These are phyloP conservation scores for Setaria italica DNA, from an alignment of 202 grass and related monocot genomes.

Conservation along the genomic window DNA sequence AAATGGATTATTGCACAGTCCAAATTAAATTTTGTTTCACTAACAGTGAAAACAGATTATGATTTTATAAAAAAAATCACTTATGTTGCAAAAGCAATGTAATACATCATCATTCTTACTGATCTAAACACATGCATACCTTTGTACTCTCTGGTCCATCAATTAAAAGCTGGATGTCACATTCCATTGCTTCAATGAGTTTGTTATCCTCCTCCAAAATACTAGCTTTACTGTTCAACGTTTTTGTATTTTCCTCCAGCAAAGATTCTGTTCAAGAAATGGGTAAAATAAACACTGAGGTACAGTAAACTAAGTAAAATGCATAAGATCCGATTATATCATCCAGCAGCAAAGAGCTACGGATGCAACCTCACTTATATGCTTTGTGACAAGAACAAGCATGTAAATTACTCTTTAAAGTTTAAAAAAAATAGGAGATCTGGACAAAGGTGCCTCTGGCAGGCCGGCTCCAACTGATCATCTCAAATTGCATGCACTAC, in stretches of 20 bases:
- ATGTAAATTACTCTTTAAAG: constrained; percentile 10
- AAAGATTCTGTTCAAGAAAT: constrained; percentile 55
- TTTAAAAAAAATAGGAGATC: not conserved
- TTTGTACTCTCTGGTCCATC: constrained; percentile 48
- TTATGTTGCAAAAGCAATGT: not conserved
- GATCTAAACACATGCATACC: constrained; percentile 49
- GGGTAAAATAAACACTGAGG: not conserved
- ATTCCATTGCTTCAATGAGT: constrained; percentile 57
- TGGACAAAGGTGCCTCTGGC: not conserved
- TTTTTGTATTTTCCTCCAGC: constrained; percentile 52
- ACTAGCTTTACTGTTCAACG: constrained; percentile 46
- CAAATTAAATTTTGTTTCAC: constrained; percentile 15
- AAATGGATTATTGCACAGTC: not conserved
- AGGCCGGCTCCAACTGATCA: not conserved
- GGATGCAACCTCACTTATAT: not conserved
- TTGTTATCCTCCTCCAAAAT: constrained; percentile 59
- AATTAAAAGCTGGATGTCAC: constrained; percentile 53
- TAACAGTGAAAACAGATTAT: not conserved
- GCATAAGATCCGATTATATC: not conserved
- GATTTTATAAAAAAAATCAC: not conserved
- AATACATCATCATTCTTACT: constrained; percentile 34
- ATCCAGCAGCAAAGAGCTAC: not conserved
- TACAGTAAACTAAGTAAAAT: constrained; percentile 10
- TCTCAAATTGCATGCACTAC: not conserved
- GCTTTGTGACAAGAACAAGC: constrained; percentile 6